Conservation (phyloP, 768 basidiomycete species). For the Glaciozyma martinii region DNA sequence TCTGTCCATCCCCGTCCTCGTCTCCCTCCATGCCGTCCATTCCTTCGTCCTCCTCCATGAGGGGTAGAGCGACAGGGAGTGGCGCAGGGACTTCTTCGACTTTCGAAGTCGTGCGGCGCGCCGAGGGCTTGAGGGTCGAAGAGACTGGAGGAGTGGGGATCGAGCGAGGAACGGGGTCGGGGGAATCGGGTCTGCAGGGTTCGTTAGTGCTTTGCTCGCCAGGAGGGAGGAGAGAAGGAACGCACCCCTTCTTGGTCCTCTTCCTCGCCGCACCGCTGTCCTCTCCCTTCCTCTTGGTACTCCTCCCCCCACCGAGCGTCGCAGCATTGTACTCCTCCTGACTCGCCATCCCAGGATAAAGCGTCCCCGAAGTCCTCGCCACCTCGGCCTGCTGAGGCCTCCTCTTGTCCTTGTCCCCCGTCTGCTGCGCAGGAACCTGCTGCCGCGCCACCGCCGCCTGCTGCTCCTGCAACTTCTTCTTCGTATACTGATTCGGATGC, state of each 20-base stretch:
- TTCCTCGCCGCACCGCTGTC: conserved; percentile 14
- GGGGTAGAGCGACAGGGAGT: not conserved
- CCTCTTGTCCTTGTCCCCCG: not conserved
- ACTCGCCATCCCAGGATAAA: conserved; percentile 14
- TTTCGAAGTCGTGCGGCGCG: conserved; percentile 9
- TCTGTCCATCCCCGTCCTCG: conserved; percentile 29
- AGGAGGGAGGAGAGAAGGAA: not conserved
- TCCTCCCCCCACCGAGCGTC: not conserved
- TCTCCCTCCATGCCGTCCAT: conserved; percentile 18
- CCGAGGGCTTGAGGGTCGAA: conserved; percentile 2
- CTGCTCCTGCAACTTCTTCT: conserved; percentile 18
- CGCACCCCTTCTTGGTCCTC: conserved; percentile 29
- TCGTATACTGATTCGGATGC: conserved; percentile 32
- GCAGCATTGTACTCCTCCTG: conserved; percentile 17
- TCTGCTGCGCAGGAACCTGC: not conserved
- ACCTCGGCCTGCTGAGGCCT: conserved; percentile 10
- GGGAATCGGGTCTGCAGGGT: conserved; percentile 12
- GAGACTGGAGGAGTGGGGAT: conserved; percentile 5
- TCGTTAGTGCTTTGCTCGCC: not conserved
- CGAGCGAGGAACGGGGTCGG: conserved; percentile 14
- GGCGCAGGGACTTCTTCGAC: conserved; percentile 3
- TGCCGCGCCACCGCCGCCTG: not conserved
- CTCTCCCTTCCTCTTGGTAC: conserved; percentile 23
- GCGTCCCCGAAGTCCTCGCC: not conserved
- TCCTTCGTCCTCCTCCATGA: conserved; percentile 13